phyloP scores from a whole-genome alignment of 371 early-diverging fungal species.

The Mortierella sp. region DNA sequence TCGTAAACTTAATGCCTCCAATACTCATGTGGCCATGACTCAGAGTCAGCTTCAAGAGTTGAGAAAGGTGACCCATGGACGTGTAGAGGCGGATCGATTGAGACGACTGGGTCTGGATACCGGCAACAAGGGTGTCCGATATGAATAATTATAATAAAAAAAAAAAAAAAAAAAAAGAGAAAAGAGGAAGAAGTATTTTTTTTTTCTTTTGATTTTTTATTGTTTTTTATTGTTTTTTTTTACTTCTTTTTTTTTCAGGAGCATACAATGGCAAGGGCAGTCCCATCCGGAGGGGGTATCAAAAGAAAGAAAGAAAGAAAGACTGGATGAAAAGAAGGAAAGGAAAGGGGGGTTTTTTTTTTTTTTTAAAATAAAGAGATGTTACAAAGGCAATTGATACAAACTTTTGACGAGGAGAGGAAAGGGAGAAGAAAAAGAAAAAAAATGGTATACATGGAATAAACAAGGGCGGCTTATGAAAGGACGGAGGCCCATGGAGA shows the following conservation, averaged over 20 bases:
- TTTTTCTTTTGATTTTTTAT: constrained; percentile 1
- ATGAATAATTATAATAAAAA: constrained; percentile 27
- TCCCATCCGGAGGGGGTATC: no score
- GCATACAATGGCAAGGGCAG: no score
- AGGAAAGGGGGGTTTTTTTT: not conserved
- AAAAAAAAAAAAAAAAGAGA: not conserved
- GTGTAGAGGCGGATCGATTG: constrained; percentile 73
- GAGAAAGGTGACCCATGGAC: constrained; percentile 69
- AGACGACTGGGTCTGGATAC: constrained; percentile 70
- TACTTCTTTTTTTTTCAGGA: not conserved
- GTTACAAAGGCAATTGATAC: not conserved
- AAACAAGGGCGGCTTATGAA: no score
- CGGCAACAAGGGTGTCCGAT: constrained; percentile 40
- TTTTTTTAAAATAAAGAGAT: not conserved
- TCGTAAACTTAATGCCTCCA: constrained; percentile 25
- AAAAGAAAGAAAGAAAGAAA: no score
- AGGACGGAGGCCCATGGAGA: no score
- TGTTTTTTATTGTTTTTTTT: constrained; percentile 2
- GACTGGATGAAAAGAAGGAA: no score
- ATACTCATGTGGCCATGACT: constrained; percentile 54
- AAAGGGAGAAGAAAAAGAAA: not conserved
- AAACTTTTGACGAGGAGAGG: not conserved
- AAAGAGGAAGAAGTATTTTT: not conserved
- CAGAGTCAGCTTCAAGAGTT: constrained; percentile 71
- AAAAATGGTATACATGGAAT: not conserved